phyloP scores from a whole-genome alignment of 306 rosid genomes.

The Arachis stenosperma region DNA sequence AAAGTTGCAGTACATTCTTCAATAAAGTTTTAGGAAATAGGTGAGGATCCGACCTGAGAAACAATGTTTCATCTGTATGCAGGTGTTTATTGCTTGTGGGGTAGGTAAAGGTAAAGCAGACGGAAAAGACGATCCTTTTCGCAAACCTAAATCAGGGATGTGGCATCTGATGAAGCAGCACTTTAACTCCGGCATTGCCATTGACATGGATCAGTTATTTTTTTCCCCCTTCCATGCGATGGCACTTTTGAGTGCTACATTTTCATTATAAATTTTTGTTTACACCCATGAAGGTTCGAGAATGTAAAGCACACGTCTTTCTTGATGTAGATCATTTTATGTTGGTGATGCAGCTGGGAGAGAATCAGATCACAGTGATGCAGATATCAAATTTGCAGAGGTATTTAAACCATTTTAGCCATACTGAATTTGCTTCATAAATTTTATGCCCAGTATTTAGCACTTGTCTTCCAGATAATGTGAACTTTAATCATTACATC shows the following conservation, averaged over 20 bases:
- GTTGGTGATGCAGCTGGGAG: slow-evolving; percentile 99
- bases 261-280: slow-evolving; percentile 25
- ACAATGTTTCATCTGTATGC: slow-evolving; percentile 39
- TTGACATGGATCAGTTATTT: slow-evolving; percentile 79
- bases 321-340: slow-evolving; percentile 75
- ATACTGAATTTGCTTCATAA: neutral
- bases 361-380: slow-evolving; percentile 81
- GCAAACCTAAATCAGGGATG: slow-evolving; percentile 93
- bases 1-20: neutral
- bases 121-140: slow-evolving; percentile 60
- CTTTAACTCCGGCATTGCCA: slow-evolving; percentile 79
- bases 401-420: slow-evolving; percentile 46
- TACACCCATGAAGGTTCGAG: slow-evolving; percentile 11
- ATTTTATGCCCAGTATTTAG: neutral
- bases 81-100: slow-evolving; percentile 95
- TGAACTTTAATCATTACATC: neutral
- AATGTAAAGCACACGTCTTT: slow-evolving; percentile 29
- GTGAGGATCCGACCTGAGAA: slow-evolving; percentile 21
- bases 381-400: slow-evolving; percentile 88
- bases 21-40: neutral
- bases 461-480: neutral
- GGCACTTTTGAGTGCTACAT: slow-evolving; percentile 11
- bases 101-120: slow-evolving; percentile 50
- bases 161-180: slow-evolving; percentile 84
- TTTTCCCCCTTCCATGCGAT: slow-evolving; percentile 31